Conservation (phyloP, 495 filamentous ascomycete species). For the Penicillium psychrofluorescens region DNA sequence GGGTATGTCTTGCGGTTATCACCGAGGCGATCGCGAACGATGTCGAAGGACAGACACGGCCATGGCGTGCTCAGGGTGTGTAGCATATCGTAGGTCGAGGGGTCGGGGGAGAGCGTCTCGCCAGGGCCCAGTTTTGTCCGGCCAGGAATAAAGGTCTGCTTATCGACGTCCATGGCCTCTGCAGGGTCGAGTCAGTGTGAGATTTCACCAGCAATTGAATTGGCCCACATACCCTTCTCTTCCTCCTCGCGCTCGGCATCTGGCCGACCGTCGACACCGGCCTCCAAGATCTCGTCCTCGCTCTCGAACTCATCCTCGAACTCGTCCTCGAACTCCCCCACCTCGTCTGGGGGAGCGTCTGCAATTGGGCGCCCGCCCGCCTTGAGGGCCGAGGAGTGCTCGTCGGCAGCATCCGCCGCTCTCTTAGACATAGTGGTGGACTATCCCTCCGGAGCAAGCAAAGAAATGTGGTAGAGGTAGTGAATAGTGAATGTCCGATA, state of each 20-base stretch:
- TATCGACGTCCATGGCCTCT: slow-evolving; percentile 87
- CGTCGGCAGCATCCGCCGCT: slow-evolving; percentile 48
- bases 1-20: slow-evolving; percentile 87
- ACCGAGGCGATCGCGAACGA: slow-evolving; percentile 79
- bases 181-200: background rate
- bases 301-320: slow-evolving; percentile 97
- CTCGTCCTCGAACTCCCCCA: slow-evolving; percentile 90
- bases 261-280: slow-evolving; percentile 84
- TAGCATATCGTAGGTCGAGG: slow-evolving; percentile 91
- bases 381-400: slow-evolving; percentile 54
- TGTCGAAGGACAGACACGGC: slow-evolving; percentile 95
- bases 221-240: slow-evolving; percentile 50
- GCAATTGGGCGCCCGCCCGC: slow-evolving; percentile 55
- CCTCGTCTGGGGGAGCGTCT: slow-evolving; percentile 48
- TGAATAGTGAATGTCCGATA: slow-evolving; percentile 12
- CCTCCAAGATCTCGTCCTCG: slow-evolving; percentile 92
- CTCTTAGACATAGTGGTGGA: slow-evolving; percentile 60
- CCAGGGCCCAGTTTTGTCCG: slow-evolving; percentile 78
- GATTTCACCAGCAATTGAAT: no score
- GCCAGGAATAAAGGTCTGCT: slow-evolving; percentile 87
- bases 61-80: slow-evolving; percentile 86
- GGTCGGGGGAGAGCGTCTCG: slow-evolving; percentile 83
- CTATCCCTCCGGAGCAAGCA: no score
- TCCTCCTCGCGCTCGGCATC: slow-evolving; percentile 90
- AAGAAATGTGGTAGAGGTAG: background rate